phyloP scores from a whole-genome alignment of 2,329 filamentous ascomycete genomes.

The Acrocalymma vagum region DNA sequence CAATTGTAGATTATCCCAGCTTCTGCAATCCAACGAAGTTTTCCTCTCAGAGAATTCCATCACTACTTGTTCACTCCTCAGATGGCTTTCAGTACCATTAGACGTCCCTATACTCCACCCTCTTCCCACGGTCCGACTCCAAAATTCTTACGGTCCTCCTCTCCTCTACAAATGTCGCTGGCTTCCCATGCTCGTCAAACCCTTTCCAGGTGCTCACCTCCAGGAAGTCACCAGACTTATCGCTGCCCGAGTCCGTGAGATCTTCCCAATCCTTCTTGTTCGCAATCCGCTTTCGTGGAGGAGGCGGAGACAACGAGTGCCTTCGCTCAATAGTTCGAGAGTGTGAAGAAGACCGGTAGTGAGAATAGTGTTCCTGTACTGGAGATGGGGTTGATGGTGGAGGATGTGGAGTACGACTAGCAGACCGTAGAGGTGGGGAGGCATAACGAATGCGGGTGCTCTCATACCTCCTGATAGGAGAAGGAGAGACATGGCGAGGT shows the following conservation, averaged over 20 bases:
- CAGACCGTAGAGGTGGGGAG: slow-evolving; percentile 16
- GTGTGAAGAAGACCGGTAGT: slow-evolving; percentile 23
- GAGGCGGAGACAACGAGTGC: slow-evolving; percentile 16
- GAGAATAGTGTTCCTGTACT: slow-evolving; percentile 7
- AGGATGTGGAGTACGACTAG: slow-evolving; percentile 4
- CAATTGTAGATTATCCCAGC: too few species aligned
- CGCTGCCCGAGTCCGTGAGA: slow-evolving; percentile 36
- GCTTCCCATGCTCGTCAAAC: slow-evolving; percentile 37
- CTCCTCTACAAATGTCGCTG: slow-evolving; percentile 37
- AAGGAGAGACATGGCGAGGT: slow-evolving; percentile 23
- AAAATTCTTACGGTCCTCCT: slow-evolving; percentile 19
- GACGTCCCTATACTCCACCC: slow-evolving; percentile 4
- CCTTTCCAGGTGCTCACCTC: slow-evolving; percentile 34
- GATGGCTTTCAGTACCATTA: not conserved
- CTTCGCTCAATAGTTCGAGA: slow-evolving; percentile 8
- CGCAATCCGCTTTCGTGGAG: slow-evolving; percentile 1
- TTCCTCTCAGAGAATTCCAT: too few species aligned
- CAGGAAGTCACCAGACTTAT: slow-evolving; percentile 20
- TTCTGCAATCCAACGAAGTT: too few species aligned
- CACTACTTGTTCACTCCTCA: not conserved
- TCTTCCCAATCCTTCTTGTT: slow-evolving; percentile 28
- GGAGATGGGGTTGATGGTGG: slow-evolving; percentile 13
- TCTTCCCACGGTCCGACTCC: slow-evolving; percentile 14
- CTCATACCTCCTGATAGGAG: slow-evolving; percentile 13
- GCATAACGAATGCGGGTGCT: slow-evolving; percentile 20